phyloP scores from a whole-genome alignment of 768 basidiomycete species.

The Tricholoma sp. region DNA sequence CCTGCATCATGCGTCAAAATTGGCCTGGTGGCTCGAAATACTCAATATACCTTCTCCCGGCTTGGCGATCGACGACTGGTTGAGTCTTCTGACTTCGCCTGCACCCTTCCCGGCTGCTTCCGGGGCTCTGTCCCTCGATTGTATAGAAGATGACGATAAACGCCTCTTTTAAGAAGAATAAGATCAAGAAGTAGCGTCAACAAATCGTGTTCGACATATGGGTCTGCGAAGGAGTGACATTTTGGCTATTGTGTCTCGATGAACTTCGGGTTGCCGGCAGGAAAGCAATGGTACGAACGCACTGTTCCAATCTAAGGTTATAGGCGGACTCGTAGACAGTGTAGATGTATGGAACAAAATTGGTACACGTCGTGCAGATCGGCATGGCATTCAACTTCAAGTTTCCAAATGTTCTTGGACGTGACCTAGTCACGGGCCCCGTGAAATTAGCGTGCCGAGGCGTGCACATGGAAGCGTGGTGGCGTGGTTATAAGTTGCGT shows the following conservation, averaged over 20 bases:
- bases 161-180: slow-evolving; percentile 75
- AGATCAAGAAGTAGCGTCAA: slow-evolving; percentile 73
- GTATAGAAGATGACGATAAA: slow-evolving; percentile 77
- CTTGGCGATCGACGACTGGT: neutral
- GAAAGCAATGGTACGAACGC: slow-evolving; percentile 44
- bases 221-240: slow-evolving; percentile 72
- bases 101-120: slow-evolving; percentile 25
- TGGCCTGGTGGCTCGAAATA: neutral
- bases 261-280: neutral
- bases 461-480: too few relatives aligned
- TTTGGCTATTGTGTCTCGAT: slow-evolving; percentile 32
- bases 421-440: too few relatives aligned
- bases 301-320: slow-evolving; percentile 80
- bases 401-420: too few relatives aligned
- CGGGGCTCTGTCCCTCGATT: slow-evolving; percentile 70
- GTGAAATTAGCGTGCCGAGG: too few relatives aligned
- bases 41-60: slow-evolving; percentile 22
- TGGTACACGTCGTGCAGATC: slow-evolving; percentile 74
- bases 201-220: slow-evolving; percentile 81
- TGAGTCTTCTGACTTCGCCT: neutral
- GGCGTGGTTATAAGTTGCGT: too few relatives aligned
- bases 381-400: slow-evolving; percentile 3
- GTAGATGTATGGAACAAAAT: slow-evolving; percentile 62
- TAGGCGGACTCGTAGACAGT: slow-evolving; percentile 76
- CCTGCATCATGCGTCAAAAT: slow-evolving; percentile 28